Conservation (phyloP, 495 filamentous ascomycete genomes). For the Aspergillus hancockii region DNA sequence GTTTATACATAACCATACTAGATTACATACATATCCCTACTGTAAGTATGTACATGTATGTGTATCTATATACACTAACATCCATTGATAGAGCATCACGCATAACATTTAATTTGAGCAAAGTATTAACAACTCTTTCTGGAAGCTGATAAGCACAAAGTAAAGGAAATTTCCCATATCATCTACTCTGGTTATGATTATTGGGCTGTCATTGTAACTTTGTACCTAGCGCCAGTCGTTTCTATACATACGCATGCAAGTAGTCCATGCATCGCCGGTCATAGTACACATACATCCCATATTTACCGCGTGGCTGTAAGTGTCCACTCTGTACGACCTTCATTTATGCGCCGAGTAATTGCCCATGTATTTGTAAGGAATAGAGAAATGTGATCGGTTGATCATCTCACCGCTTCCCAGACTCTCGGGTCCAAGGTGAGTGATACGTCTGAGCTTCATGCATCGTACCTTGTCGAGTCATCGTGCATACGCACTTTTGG, state of each 20-base stretch:
- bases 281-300: slow-evolving; percentile 1
- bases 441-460: slow-evolving; percentile 10
- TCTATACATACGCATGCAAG: neutral
- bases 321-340: neutral
- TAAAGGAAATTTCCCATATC: neutral
- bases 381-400: slow-evolving; percentile 2
- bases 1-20: neutral
- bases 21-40: neutral
- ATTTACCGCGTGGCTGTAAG: slow-evolving; percentile 4
- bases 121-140: neutral
- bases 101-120: neutral
- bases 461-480: slow-evolving; percentile 1
- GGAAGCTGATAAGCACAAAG: neutral
- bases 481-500: neutral
- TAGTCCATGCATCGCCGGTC: slow-evolving; percentile 4
- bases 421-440: slow-evolving; percentile 18
- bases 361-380: slow-evolving; percentile 10
- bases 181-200: neutral
- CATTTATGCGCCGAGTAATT: neutral
- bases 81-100: neutral
- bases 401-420: slow-evolving; percentile 25
- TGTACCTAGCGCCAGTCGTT: neutral
- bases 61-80: neutral
- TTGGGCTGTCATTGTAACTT: neutral
- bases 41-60: neutral